Conservation (phyloP, 2,329 filamentous ascomycete genomes). For the Fusarium sp. region DNA sequence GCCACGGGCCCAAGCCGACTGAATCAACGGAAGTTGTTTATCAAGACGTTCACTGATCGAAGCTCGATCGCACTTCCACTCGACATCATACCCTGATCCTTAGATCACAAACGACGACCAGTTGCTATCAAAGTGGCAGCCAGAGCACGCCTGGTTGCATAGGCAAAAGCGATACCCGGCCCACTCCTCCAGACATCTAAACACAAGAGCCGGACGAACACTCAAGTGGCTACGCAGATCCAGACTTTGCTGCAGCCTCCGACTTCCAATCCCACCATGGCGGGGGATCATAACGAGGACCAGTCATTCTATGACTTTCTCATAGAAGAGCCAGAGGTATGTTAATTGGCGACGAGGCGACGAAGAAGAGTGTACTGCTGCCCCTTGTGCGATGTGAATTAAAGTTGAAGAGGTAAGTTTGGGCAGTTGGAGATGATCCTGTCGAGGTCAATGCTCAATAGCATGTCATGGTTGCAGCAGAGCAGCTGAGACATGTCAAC, state of each 20-base stretch:
- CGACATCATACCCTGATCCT: constrained; percentile 7
- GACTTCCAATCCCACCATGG: constrained; percentile 37
- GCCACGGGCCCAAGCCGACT: constrained; percentile 37
- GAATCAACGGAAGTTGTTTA: constrained; percentile 30
- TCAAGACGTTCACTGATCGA: constrained; percentile 34
- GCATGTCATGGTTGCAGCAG: constrained; percentile 9
- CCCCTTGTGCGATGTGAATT: constrained; percentile 27
- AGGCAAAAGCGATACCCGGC: constrained; percentile 19
- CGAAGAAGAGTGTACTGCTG: constrained; percentile 3
- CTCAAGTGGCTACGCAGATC: constrained; percentile 10
- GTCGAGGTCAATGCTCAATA: constrained; percentile 26
- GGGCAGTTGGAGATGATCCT: constrained; percentile 10
- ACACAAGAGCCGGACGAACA: constrained; percentile 27
- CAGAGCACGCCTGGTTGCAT: constrained; percentile 20
- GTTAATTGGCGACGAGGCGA: constrained; percentile 13
- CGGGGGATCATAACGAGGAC: constrained; percentile 39
- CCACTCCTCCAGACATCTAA: constrained; percentile 19
- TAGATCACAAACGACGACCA: constrained; percentile 14
- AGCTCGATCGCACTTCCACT: constrained; percentile 15
- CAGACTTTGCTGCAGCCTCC: constrained; percentile 21
- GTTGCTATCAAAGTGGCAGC: constrained; percentile 16
- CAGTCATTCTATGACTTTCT: constrained; percentile 48
- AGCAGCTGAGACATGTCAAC: constrained; percentile 38
- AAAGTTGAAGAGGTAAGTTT: constrained; percentile 18
- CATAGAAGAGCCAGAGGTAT: constrained; percentile 47